Base-by-base conservation (phyloP, 169 alveolate genomes). In the Prorocentrum cordatum region DNA sequence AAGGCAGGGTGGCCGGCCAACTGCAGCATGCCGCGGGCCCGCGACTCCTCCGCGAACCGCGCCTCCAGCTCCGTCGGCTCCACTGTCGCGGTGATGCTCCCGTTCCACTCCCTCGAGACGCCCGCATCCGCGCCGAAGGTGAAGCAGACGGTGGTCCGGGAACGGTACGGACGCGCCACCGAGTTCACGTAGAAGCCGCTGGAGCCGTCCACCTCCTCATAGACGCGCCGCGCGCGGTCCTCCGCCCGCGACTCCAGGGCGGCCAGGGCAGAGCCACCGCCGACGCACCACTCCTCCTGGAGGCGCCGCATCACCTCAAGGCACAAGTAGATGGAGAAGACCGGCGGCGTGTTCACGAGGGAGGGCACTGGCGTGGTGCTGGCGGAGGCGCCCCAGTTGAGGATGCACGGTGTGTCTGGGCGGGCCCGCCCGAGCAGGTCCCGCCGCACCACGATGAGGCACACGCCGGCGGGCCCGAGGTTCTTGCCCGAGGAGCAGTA, bases 291-390 rank as follows among this genome's bases (percentile, higher is more conserved):
- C n/a, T n/a, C n/a, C n/a, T n/a, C n/a, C n/a, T n/a, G n/a, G n/a
- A n/a, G 75, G 50, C 75, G 31, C 50, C 75, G 75, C 75, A 64
- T 20, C 5, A 42, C 75, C 31, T 64, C 33, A 22, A 64, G 75
- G 35, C 42, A 29, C 12, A 47, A 42, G 35, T 64, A 64, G 75
- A 64, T 64, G 16, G 75, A 36, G 22, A 64, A 64, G 31, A 64
- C 75, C 35, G 75, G 75, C 75, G 75, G 75, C 75, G 75, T 64
- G 75, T 64, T 64, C 54, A 35, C 75, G 31, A 64, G 75, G 16
- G 75, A 64, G 7, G 75, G 31, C 22, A 64, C 29, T 9, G 75
- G 75, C 35, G 50, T 31, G 4, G 75, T 64, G 22, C 33, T 31
- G 2, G 75, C 50, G 2, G 75, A 64, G 22, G 75, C 75, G 7